Evolutionary conservation across 1,284 basidiomycete genomes (phyloP), one percentile per base, ranked within the genome.

Genomic region (Tremellales sp.): DNA sequence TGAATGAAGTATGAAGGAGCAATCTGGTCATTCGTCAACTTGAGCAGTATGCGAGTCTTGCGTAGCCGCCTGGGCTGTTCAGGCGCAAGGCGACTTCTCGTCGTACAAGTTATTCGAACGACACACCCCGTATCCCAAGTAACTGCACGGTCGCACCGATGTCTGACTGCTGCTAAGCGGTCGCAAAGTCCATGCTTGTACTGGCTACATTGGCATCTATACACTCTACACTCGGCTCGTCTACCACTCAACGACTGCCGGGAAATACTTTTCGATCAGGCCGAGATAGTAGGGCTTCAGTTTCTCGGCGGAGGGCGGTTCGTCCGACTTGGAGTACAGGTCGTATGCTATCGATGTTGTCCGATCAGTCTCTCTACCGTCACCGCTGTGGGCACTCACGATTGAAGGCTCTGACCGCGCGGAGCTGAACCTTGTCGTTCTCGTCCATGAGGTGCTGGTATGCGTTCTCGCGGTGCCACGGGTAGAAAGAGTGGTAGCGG

Each of bases 401-500:
- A 59, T 73, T 74, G 64, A 74, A 74, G 3, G 67, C 68, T 41
- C 53, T 46, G 40, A 68, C 67, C 10, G 64, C 67, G 24, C 54
- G 48, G 39, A 70, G 61, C 40, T 63, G 56, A 21, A 54, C 58
- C 43, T 65, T 42, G 53, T 74, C 73, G 5, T 81, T 80, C 21
- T 81, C 81, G 65, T 82, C 83, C 58, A 81, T 84, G 40, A 93
- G 79, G 66, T 91, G 83, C 25, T 71, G 66, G 74, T 92, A 93
- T 0, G 87, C 89, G 50, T 79, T 79, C 66, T 89, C 87, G 42
- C 86, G 80, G 70, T 90, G 87, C 87, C 88, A 92, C n/a, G 90
- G 89, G 75, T 93, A 93, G 78, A 93, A 93, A 59, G 85, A 87
- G 75, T 94, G 90, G 72, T 88, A 93, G 22, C 90, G 82, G 64